Conservation (phyloP, 2,329 filamentous ascomycete genomes). For the Pseudocercospora cruenta region DNA sequence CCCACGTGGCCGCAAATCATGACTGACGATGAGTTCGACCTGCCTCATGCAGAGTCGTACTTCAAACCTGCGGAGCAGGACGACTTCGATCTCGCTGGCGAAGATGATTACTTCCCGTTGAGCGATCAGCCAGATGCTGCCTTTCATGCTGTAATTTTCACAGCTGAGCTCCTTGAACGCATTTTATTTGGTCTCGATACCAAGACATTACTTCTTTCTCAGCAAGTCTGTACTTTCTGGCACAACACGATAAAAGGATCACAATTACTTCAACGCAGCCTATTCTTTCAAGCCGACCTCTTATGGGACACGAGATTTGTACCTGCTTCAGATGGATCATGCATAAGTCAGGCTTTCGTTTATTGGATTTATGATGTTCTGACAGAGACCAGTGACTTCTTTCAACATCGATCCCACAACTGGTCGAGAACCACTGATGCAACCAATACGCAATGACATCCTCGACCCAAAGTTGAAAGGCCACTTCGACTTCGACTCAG, state of each 20-base stretch:
- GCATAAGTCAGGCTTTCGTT: background rate
- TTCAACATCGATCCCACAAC: background rate
- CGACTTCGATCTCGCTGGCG: background rate
- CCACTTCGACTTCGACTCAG: background rate
- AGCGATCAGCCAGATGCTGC: background rate
- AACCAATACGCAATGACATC: conserved; percentile 4
- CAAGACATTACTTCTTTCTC: conserved; percentile 6
- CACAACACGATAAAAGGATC: background rate
- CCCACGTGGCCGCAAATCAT: background rate
- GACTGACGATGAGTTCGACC: background rate
- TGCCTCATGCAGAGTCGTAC: background rate
- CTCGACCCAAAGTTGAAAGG: conserved; percentile 2
- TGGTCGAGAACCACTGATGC: background rate
- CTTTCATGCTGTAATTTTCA: background rate
- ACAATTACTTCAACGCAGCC: conserved; percentile 1
- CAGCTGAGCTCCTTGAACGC: conserved; percentile 10
- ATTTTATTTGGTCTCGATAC: conserved; percentile 10
- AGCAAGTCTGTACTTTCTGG: conserved; percentile 7
- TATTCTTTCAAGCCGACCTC: conserved; percentile 2
- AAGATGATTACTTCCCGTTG: background rate
- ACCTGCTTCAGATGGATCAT: background rate
- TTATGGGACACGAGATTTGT: background rate
- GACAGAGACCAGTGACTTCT: background rate
- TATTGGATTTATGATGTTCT: too few species aligned
- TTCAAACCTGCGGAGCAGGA: background rate